phyloP scores from a whole-genome alignment of 176 grass and related monocot genomes.

The Olyra latifolia region DNA sequence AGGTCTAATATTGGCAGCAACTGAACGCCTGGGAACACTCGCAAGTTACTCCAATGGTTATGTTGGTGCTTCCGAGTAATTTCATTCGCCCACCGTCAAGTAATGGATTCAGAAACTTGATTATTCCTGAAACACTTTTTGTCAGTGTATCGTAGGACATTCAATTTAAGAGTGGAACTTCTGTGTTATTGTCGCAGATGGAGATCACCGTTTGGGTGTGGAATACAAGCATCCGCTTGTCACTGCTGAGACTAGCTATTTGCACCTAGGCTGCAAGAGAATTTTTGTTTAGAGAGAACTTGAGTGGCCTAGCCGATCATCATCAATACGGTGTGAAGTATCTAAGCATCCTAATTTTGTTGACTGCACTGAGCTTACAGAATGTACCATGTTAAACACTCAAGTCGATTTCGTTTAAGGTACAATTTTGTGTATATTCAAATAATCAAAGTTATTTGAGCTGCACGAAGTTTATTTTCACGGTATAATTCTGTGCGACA shows the following conservation, averaged over 20 bases:
- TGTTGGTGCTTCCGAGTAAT: conserved; percentile 33
- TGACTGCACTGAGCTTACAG: background rate
- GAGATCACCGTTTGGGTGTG: background rate
- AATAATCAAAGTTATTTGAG: background rate
- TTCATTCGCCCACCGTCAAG: background rate
- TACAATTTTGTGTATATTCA: background rate
- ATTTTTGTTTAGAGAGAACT: background rate
- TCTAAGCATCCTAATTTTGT: background rate
- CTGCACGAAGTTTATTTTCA: background rate
- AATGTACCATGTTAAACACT: background rate
- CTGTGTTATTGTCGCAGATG: conserved; percentile 16
- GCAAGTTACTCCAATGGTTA: conserved; percentile 43
- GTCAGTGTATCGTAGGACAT: background rate
- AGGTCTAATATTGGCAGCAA: conserved; percentile 95
- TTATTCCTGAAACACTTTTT: background rate
- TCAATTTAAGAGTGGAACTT: background rate
- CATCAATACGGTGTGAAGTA: background rate
- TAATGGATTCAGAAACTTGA: background rate
- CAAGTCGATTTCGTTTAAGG: background rate
- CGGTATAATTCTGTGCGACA: background rate
- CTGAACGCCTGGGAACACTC: conserved; percentile 47
- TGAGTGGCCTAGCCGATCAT: conserved; percentile 2
- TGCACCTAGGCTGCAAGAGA: background rate
- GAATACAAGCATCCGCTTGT: background rate
- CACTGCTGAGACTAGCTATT: background rate